Percentiles rank a stretch among this genome's conserved stretches.
phyloP scores from a whole-genome alignment of 208 protist species.

The Phytomonas sp. region DNA sequence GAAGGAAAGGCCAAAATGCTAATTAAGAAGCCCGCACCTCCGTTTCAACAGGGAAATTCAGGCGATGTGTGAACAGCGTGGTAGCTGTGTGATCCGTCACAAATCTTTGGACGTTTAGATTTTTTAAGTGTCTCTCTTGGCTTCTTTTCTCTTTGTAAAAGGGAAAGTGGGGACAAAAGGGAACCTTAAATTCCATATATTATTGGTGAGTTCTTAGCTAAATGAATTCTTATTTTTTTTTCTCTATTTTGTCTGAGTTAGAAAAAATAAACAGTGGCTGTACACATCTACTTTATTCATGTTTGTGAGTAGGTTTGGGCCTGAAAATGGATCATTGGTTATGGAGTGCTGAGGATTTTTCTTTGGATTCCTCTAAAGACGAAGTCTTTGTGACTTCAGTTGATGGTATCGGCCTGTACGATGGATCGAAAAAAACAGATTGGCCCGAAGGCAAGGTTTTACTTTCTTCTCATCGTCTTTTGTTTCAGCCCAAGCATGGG shows the following conservation, averaged over 20 bases:
- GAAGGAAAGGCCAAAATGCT: slow-evolving; percentile 44
- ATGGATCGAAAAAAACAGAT: slow-evolving; percentile 41
- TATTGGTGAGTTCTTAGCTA: background rate
- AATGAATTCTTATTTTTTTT: slow-evolving; percentile 1
- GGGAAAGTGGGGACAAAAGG: slow-evolving; percentile 3
- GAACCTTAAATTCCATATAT: slow-evolving; percentile 1
- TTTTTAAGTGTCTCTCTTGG: slow-evolving; percentile 13
- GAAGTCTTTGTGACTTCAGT: slow-evolving; percentile 48
- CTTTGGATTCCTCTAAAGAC: slow-evolving; percentile 17
- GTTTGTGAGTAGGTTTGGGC: background rate
- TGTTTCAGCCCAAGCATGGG: slow-evolving; percentile 6
- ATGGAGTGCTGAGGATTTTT: slow-evolving; percentile 17
- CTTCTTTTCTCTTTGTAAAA: slow-evolving; percentile 19
- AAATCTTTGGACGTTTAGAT: background rate
- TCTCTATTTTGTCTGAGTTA: background rate
- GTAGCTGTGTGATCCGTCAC: background rate
- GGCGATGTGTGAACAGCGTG: background rate
- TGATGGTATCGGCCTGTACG: slow-evolving; percentile 39
- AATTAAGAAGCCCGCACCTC: slow-evolving; percentile 62
- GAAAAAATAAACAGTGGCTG: background rate
- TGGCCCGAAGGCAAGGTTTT: slow-evolving; percentile 52
- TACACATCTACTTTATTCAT: background rate
- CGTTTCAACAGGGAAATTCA: slow-evolving; percentile 41
- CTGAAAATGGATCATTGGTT: slow-evolving; percentile 49
- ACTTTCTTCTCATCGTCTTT: slow-evolving; percentile 53